Evolutionary conservation across 2,329 filamentous ascomycete genomes (phyloP), one percentile per base, ranked within the genome.

Genomic region (Camptophora hylomeconis): DNA sequence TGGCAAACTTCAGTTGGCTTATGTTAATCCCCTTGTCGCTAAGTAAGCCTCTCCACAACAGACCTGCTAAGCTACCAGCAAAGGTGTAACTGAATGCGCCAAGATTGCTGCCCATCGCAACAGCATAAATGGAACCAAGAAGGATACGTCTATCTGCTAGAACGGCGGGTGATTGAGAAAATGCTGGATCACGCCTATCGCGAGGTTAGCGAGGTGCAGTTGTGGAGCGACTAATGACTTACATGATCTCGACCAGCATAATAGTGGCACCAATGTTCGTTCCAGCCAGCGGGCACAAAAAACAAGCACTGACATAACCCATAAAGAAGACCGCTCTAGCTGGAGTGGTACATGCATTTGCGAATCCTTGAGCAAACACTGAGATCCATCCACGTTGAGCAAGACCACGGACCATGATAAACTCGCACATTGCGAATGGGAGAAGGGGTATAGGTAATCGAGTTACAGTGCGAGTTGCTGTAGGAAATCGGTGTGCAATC

Each of bases 181-280:
- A 45, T 9, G 31, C 35, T 6, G 36, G 27, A 26, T 41, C 26
- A 17, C 41, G 40, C n/a, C n/a, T n/a, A n/a, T n/a, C n/a, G n/a
- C n/a, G n/a, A n/a, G n/a, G n/a, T n/a, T n/a, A n/a, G n/a, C n/a
- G n/a, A n/a, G n/a, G n/a, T n/a, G n/a, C n/a, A n/a, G n/a, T n/a
- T n/a, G n/a, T n/a, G n/a, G n/a, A n/a, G n/a, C n/a, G n/a, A n/a
- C n/a, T n/a, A n/a, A n/a, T n/a, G n/a, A n/a, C n/a, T n/a, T n/a
- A n/a, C 20, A 45, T 30, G 20, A 45, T 42, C 26, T 45, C 41
- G n/a, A 45, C 41, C n/a, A 45, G 35, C 29, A 45, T 41, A 30
- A 45, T 45, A 7, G 41, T 45, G 13, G 41, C 41, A n/a, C 41
- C 41, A 23, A 45, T 45, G 17, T 45, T 45, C 15, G 41, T 45